These are phyloP conservation scores for Ascochyta viciae-villosae DNA, from an alignment of 2,329 filamentous ascomycete genomes.

Conservation along the genomic window DNA sequence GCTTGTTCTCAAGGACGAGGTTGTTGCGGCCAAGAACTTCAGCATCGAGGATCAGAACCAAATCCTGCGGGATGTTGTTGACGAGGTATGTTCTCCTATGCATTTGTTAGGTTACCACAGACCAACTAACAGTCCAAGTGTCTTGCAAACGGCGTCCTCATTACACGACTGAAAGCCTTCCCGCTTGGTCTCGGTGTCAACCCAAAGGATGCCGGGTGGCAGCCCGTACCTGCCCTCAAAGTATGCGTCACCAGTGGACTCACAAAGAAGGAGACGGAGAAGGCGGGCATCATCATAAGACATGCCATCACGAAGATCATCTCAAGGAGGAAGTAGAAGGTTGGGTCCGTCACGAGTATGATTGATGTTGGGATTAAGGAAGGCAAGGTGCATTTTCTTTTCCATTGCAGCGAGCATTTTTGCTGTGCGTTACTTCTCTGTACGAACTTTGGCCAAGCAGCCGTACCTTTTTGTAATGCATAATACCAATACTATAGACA, in stretches of 20 bases:
- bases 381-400: neutral
- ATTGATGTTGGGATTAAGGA: slow-evolving; percentile 4
- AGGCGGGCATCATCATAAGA: slow-evolving; percentile 84
- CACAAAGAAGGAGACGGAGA: slow-evolving; percentile 94
- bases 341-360: neutral
- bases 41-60: slow-evolving; percentile 80
- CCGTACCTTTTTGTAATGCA: slow-evolving; percentile 16
- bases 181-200: slow-evolving; percentile 65
- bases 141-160: slow-evolving; percentile 85
- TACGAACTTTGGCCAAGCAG: slow-evolving; percentile 4
- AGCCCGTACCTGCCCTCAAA: slow-evolving; percentile 82
- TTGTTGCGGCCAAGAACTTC: slow-evolving; percentile 74
- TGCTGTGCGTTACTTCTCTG: slow-evolving; percentile 1
- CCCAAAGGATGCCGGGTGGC: slow-evolving; percentile 71
- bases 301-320: slow-evolving; percentile 96
- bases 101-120: neutral
- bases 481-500: slow-evolving; percentile 1
- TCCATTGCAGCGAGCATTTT: slow-evolving; percentile 6
- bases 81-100: slow-evolving; percentile 73
- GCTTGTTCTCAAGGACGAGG: slow-evolving; percentile 81
- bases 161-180: slow-evolving; percentile 83
- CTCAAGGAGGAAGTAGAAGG: slow-evolving; percentile 56
- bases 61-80: slow-evolving; percentile 88
- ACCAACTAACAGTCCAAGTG: slow-evolving; percentile 59
- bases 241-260: slow-evolving; percentile 88